Base-by-base conservation (phyloP, 208 protist genomes). In the Leishmania turanica region DNA sequence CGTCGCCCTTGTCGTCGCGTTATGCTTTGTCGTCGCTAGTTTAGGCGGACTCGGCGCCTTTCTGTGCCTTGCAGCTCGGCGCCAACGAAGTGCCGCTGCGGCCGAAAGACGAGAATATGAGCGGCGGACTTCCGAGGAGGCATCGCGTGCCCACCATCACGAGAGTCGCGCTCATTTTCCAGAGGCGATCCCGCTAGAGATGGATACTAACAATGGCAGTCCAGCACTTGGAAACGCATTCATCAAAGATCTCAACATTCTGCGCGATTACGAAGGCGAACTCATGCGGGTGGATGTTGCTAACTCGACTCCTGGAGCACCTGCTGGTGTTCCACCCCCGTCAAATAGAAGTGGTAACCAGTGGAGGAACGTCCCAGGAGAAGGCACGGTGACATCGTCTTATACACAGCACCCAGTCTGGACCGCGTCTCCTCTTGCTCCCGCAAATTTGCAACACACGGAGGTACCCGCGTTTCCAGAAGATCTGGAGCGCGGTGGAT, bases 401-500 rank as follows among this genome's bases (percentile, higher is more conserved):
- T 17, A 7, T 17, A 27, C 9, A n/a, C 7, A 19, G 27, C n/a
- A 3, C 1, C n/a, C n/a, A 13, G n/a, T 17, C 17, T 65, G n/a
- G n/a, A 9, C 60, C 11, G n/a, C 37, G n/a, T 37, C 24, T 37
- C n/a, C 60, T 37, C 24, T 8, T 17, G 27, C 24, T 37, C 27
- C 13, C 27, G 60, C 37, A 37, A 3, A 31, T 8, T 17, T 0
- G 60, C n/a, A 65, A 17, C 68, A 40, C 51, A 78, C 37, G n/a
- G 62, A 15, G 31, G 77, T 24, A 51, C 68, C 27, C 68, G 78
- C 65, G 60, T 65, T 31, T 75, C 64, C 34, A 40, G 60, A 21
- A 37, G 60, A 80, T 40, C 56, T 82, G 40, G 64, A 79, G 75
- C 51, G 77, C 64, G 79, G 84, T 42, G 80, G 77, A 11, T 80